Evolutionary conservation across 2,329 filamentous ascomycete genomes (phyloP), one percentile per base, ranked within the genome.

Genomic region (Cryphonectria naterciae): DNA sequence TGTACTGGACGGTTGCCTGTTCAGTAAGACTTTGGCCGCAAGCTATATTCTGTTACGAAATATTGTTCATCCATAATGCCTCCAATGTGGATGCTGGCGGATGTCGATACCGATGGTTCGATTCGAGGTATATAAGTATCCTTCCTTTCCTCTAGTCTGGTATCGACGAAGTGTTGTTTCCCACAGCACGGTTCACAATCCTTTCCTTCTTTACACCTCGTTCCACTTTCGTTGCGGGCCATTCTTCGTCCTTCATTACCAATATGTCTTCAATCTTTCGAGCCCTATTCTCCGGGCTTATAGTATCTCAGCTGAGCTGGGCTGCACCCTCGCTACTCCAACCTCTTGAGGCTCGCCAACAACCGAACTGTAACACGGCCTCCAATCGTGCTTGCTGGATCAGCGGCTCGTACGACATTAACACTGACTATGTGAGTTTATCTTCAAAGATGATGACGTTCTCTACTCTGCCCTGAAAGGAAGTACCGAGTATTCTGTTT

Each of bases 361-460:
- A 56, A 8, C 28, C 66, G 0, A 73, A 73, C 19, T 79, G 77
- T 68, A 74, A 79, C 69, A 77, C 74, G 4, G 68, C 77, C 7
- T 73, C 70, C 67, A 75, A 78, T 66, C 72, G 78, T 39, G 76
- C 75, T 15, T 78, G 78, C 69, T 79, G 77, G 77, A 69, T 69
- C 28, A 67, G 62, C 11, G 77, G 74, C 17, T 62, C 56, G 2
- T 79, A 75, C 58, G 68, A 77, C 37, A 78, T 79, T 73, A 76
- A 75, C 71, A 79, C 78, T 1, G 78, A 78, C 68, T 79, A 76
- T 60, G 63, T 65, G 28, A 52, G 63, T 49, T 11, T 2, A 3
- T 39, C 19, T 7, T 19, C 43, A 22, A 22, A 49, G 19, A 49
- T 22, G 17, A n/a, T n/a, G 22, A 22, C 2, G 10, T 4, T 49